Evolutionary conservation across 1,284 basidiomycete species (phyloP).

Genomic region (Fereydounia khargensis): DNA sequence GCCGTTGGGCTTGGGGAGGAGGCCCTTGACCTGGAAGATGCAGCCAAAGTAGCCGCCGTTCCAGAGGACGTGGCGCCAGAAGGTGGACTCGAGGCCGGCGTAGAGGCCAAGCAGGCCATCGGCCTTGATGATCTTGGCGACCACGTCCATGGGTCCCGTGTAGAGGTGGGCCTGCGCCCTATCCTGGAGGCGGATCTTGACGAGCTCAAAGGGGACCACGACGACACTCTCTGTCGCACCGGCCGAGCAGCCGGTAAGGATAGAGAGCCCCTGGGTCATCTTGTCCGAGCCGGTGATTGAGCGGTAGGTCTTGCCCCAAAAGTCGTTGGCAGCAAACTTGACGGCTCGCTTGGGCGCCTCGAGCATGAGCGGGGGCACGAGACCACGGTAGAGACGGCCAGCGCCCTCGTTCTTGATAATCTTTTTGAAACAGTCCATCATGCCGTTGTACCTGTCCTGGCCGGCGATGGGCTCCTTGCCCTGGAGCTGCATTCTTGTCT

Average conservation of each 20-base stretch:
- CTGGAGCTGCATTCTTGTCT: conserved; percentile 95
- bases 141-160: conserved; percentile 88
- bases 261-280: conserved; percentile 82
- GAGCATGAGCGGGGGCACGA: conserved; percentile 87
- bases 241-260: conserved; percentile 86
- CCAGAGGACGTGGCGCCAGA: conserved; percentile 57
- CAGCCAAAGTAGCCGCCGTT: conserved; percentile 67
- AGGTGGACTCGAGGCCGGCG: conserved; percentile 49
- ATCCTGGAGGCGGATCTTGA: conserved; percentile 89
- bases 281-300: conserved; percentile 68
- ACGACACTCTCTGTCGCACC: conserved; percentile 93
- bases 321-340: conserved; percentile 88
- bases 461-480: conserved; percentile 68
- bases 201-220: conserved; percentile 95
- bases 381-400: conserved; percentile 84
- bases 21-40: conserved; percentile 75
- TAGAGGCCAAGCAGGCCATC: conserved; percentile 88
- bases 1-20: conserved; percentile 73
- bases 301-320: conserved; percentile 68
- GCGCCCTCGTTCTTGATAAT: conserved; percentile 79
- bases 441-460: conserved; percentile 61
- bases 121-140: conserved; percentile 79
- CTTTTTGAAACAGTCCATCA: conserved; percentile 73
- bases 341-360: conserved; percentile 98
- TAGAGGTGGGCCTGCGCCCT: conserved; percentile 77